Conservation (phyloP, 139 green algal species). For the Diplosphaera chodatii region DNA sequence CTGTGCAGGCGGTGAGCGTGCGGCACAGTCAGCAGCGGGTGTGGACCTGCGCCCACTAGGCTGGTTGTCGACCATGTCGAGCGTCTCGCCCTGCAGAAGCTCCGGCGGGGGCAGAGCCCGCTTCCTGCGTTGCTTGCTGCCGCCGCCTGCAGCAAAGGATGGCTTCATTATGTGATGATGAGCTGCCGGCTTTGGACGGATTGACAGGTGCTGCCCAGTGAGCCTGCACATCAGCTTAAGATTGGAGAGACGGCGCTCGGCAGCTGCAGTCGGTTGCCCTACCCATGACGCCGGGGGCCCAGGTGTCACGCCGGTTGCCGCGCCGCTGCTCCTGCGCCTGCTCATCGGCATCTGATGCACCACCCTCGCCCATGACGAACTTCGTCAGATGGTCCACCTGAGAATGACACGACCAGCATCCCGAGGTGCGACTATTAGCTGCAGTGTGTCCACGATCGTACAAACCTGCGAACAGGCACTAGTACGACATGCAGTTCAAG, state of each 20-base stretch:
- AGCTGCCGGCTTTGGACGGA: no score
- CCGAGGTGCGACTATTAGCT: neutral
- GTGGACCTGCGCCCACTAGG: neutral
- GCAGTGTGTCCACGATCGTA: no score
- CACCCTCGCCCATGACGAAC: conserved; percentile 33
- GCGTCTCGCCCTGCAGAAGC: conserved; percentile 13
- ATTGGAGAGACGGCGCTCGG: no score
- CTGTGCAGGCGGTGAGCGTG: neutral
- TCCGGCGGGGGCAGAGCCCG: conserved; percentile 13
- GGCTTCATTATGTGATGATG: no score
- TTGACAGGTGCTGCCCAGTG: no score
- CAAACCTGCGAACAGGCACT: no score
- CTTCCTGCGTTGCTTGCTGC: conserved; percentile 15
- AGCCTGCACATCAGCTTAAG: no score
- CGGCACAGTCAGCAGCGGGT: neutral
- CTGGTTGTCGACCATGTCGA: neutral
- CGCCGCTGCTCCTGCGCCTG: conserved; percentile 12
- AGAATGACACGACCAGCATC: neutral
- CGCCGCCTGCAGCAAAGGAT: neutral
- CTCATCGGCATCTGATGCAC: conserved; percentile 3
- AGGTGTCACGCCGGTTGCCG: conserved; percentile 42
- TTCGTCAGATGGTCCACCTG: conserved; percentile 39
- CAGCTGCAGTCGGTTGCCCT: neutral
- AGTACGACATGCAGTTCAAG: no score
- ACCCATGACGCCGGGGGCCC: conserved; percentile 29